Conservation (phyloP, 164 flowering plant genomes). For the Magnolia kwangsiensis region DNA sequence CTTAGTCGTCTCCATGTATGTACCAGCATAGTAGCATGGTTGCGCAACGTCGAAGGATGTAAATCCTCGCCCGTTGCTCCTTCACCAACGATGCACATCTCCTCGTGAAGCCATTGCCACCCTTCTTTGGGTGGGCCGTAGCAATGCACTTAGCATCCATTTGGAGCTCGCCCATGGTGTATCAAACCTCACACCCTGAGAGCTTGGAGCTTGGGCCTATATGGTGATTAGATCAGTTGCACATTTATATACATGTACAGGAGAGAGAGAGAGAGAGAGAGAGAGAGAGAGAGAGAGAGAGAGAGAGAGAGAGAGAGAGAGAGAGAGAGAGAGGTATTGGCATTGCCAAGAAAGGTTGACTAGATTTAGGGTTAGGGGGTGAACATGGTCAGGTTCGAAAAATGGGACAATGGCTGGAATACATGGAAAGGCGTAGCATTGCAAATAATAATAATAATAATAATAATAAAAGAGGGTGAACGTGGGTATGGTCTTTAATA, state of each 20-base stretch:
- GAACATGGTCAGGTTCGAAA: constrained; percentile 18
- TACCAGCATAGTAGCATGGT: constrained; percentile 78
- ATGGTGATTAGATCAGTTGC: background rate
- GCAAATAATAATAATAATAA: background rate
- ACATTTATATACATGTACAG: background rate
- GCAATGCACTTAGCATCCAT: background rate
- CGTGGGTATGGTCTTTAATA: constrained; percentile 9
- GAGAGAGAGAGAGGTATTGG: background rate
- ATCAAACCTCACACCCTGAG: background rate
- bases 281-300: background rate
- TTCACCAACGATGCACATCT: constrained; percentile 56
- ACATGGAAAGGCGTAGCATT: constrained; percentile 13
- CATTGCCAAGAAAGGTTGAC: background rate
- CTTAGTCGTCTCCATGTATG: constrained; percentile 59
- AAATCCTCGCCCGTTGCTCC: constrained; percentile 65
- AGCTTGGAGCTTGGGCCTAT: background rate
- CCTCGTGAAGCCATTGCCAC: constrained; percentile 39
- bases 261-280: background rate
- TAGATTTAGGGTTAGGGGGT: constrained; percentile 6
- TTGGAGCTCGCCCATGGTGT: constrained; percentile 22
- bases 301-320: background rate
- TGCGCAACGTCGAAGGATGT: constrained; percentile 71
- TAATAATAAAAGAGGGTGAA: background rate
- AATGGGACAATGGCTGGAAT: background rate
- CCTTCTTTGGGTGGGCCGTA: constrained; percentile 17